Conservation (phyloP, 192 early-diverging fungal species). For the Coemansia sp. region DNA sequence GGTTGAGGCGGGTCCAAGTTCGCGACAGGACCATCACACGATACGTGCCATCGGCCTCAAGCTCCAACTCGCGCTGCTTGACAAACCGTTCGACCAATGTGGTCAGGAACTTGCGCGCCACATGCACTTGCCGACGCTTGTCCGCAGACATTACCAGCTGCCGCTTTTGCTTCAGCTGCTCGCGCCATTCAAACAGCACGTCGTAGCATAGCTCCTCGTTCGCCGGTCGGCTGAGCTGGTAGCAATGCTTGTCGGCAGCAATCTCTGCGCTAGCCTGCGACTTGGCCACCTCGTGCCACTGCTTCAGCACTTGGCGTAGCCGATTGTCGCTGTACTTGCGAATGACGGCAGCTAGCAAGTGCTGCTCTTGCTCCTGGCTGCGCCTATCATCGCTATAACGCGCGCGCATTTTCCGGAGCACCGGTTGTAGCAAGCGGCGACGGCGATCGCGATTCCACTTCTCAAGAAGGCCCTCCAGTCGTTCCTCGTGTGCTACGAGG, state of each 20-base stretch:
- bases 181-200: constrained; percentile 7
- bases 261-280: background rate
- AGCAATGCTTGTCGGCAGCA: constrained; percentile 10
- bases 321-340: background rate
- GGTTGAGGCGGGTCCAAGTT: constrained; percentile 8
- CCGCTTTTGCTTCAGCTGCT: background rate
- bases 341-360: background rate
- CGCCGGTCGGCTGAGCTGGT: background rate
- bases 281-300: constrained; percentile 13
- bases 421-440: background rate
- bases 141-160: constrained; percentile 15
- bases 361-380: background rate
- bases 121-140: background rate
- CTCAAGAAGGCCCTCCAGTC: constrained; percentile 3
- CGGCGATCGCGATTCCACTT: background rate
- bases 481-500: constrained; percentile 6
- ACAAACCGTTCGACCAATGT: background rate
- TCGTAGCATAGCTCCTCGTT: background rate
- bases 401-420: background rate
- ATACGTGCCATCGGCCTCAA: background rate
- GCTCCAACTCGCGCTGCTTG: background rate
- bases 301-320: background rate
- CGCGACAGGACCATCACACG: background rate
- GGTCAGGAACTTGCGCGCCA: background rate
- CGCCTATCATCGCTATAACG: background rate